Evolutionary conservation across 1,284 basidiomycete species (phyloP).

Genomic region (Cystobasidium pallidum): DNA sequence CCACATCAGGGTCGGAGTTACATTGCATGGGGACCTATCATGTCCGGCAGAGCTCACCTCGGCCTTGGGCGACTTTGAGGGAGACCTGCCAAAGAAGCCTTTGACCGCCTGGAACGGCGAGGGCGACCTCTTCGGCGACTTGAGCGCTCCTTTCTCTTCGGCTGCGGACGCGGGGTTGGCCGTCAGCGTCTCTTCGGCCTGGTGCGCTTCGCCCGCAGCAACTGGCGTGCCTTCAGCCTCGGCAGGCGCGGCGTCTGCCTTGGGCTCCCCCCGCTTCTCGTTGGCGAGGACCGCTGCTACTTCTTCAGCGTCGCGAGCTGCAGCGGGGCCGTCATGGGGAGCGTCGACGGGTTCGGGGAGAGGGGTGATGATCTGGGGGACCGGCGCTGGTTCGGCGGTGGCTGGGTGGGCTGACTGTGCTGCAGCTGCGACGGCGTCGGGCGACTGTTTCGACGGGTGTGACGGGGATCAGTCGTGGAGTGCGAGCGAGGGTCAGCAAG

Average conservation of each 20-base stretch:
- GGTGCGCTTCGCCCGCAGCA: constrained; percentile 1
- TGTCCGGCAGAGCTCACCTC: constrained; percentile 4
- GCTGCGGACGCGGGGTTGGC: background rate
- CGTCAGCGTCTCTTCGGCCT: constrained; percentile 15
- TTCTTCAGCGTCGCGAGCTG: constrained; percentile 21
- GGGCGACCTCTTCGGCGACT: constrained; percentile 27
- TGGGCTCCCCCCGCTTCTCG: background rate
- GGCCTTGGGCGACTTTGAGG: constrained; percentile 24
- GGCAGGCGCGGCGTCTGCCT: background rate
- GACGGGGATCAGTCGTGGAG: no score
- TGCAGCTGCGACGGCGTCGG: constrained; percentile 21
- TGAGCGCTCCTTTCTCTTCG: background rate
- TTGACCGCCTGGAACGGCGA: constrained; percentile 32
- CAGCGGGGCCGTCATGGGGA: constrained; percentile 27
- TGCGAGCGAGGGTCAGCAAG: no score
- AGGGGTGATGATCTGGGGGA: constrained; percentile 48
- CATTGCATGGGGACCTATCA: background rate
- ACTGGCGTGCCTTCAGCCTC: constrained; percentile 12
- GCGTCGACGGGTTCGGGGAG: constrained; percentile 37
- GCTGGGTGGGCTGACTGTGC: constrained; percentile 23
- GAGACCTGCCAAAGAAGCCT: constrained; percentile 21
- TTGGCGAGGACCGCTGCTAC: constrained; percentile 2
- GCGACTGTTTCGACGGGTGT: constrained; percentile 1
- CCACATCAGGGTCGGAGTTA: background rate
- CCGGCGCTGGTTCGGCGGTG: constrained; percentile 42